Evolutionary conservation across 352 stramenopile species (phyloP), one percentile per base, ranked within the genome.

Genomic region (Globisporangium paroecandrum): DNA sequence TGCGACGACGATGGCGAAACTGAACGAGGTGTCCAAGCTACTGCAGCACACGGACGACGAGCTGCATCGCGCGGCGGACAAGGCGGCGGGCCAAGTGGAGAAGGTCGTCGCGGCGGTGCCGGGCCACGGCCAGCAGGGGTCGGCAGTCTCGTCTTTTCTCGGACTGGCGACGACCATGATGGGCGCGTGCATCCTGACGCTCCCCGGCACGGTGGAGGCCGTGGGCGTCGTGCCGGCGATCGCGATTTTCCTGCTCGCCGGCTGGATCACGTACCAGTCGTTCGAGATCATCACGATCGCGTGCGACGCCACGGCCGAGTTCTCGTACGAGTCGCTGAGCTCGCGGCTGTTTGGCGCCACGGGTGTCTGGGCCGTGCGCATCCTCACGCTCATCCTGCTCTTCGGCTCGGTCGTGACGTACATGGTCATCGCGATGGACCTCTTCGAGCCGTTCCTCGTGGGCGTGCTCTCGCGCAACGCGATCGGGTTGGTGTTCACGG

Each of bases 81-180:
- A 32, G 22, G 49, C 47, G 12, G 29, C 38, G 29, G 55, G 18
- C 15, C 27, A 36, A 5, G 55, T 43, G 18, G 38, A 66, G 49
- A 56, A 66, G 54, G 65, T 60, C n/a, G 60, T 66, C 15, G 18
- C 12, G 8, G 22, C 32, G 9, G 54, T 38, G 24, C 76, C 72
- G 0, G 70, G 64, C 38, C 77, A 79, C 68, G 78, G 72, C 2
- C 76, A 86, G 64, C 71, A 85, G 51, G 83, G 85, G 29, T 90
- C 81, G 25, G 78, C 83, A 25, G 67, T 91, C 36, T 93, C 85
- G 70, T 88, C 83, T 4, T 95, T 87, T 62, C 73, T 95, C 49
- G 87, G 85, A 0, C 76, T 95, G 20, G 86, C 86, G 43, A 91
- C 85, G 29, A 95, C 87, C 54, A 95, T 95, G 87, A 93, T 87